Percentiles rank a stretch among this genome's conserved stretches.
These are phyloP conservation scores for Termitomyces sp. DNA, from an alignment of 768 basidiomycete genomes.

Conservation along the genomic window DNA sequence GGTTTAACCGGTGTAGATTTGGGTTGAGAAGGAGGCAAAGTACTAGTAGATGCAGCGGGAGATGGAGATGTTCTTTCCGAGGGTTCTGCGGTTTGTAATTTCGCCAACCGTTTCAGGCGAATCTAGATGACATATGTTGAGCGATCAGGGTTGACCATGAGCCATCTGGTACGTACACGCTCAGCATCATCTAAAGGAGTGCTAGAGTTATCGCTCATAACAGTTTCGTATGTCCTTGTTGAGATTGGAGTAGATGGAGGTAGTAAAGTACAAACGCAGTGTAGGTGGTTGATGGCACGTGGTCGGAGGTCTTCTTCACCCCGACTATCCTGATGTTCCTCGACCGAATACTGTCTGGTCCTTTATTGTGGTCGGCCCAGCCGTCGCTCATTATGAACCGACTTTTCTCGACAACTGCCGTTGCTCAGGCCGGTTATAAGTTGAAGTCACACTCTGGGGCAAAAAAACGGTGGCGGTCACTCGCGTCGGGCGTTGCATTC, in stretches of 20 bases:
- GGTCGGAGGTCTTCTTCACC: neutral
- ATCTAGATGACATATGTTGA: constrained; percentile 47
- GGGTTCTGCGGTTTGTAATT: constrained; percentile 49
- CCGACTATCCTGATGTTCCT: constrained; percentile 9
- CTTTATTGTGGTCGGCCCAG: constrained; percentile 12
- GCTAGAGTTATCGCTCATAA: constrained; percentile 34
- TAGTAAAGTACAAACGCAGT: neutral
- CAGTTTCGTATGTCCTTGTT: neutral
- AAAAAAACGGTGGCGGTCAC: constrained; percentile 74
- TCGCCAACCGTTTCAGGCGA: constrained; percentile 86
- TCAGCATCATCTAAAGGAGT: constrained; percentile 77
- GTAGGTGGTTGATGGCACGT: constrained; percentile 8
- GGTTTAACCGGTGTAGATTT: constrained; percentile 30
- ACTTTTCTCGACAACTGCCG: constrained; percentile 55
- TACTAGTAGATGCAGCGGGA: constrained; percentile 27
- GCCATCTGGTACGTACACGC: constrained; percentile 40
- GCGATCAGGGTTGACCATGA: neutral
- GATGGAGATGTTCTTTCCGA: constrained; percentile 30
- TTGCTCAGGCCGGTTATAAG: constrained; percentile 60
- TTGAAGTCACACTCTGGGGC: constrained; percentile 76
- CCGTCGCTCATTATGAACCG: constrained; percentile 19
- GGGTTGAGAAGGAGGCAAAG: constrained; percentile 20
- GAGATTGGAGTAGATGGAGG: constrained; percentile 4
- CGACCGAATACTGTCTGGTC: constrained; percentile 4
- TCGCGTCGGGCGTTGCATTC: constrained; percentile 59